A percentile compares a stretch with the other conserved stretches of the same genome.
phyloP scores from a whole-genome alignment of 306 rosid species.

The Heteromeles arbutifolia region DNA sequence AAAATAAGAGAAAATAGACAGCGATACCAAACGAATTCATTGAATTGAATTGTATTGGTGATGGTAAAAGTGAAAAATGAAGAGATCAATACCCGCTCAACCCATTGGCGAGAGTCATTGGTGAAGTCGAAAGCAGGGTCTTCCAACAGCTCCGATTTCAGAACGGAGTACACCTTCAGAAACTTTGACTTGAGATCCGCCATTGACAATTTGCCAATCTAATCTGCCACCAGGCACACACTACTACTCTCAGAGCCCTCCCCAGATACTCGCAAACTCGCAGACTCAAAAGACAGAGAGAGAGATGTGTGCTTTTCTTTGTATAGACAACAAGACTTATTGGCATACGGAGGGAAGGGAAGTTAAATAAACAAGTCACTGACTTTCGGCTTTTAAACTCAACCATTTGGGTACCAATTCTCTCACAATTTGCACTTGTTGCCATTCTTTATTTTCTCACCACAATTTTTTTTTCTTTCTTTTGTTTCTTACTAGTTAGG shows the following conservation, averaged over 20 bases:
- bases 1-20: background rate
- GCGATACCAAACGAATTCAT: background rate
- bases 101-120: conserved; percentile 61
- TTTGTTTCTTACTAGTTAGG: background rate
- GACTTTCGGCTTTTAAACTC: background rate
- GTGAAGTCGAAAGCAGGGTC: conserved; percentile 78
- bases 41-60: background rate
- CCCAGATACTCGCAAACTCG: background rate
- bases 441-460: background rate
- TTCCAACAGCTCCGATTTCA: conserved; percentile 60
- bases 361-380: background rate
- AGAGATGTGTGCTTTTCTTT: background rate
- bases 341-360: background rate
- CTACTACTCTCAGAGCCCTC: background rate
- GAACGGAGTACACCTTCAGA: conserved; percentile 55
- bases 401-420: background rate
- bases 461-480: background rate
- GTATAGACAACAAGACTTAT: background rate
- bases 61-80: background rate
- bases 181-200: conserved; percentile 73
- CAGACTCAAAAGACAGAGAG: no score
- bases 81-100: conserved; percentile 38
- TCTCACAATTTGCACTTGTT: background rate
- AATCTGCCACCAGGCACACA: no score
- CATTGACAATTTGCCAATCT: conserved; percentile 15